Conservation (phyloP, 2,329 filamentous ascomycete genomes). For the Penicillium occitanis region DNA sequence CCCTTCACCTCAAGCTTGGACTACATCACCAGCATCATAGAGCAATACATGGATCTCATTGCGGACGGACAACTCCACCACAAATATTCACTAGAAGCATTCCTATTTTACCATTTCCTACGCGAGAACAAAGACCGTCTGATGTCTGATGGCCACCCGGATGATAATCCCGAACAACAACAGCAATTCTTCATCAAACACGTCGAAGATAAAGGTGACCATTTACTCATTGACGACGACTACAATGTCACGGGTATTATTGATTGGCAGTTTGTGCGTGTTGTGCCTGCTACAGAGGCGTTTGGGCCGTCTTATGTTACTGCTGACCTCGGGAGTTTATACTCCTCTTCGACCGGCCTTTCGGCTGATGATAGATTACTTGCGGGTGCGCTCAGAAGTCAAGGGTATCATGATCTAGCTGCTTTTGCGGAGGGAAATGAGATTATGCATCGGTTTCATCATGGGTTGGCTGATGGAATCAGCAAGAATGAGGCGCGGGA, state of each 20-base stretch:
- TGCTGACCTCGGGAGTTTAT: constrained; percentile 31
- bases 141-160: neutral
- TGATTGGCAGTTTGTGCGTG: constrained; percentile 43
- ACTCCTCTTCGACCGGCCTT: constrained; percentile 7
- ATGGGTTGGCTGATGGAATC: constrained; percentile 19
- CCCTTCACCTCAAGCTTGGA: constrained; percentile 12
- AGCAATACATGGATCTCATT: constrained; percentile 20
- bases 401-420: neutral
- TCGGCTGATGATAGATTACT: neutral
- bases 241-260: constrained; percentile 50
- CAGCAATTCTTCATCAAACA: constrained; percentile 46
- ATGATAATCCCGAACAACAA: constrained; percentile 12
- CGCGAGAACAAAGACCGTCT: neutral
- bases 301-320: constrained; percentile 44
- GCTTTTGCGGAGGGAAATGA: constrained; percentile 13
- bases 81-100: constrained; percentile 17
- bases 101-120: constrained; percentile 11
- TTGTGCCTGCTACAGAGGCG: constrained; percentile 33
- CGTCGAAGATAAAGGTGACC: constrained; percentile 48
- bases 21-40: constrained; percentile 17
- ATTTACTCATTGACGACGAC: constrained; percentile 46
- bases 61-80: constrained; percentile 17
- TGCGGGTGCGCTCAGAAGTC: neutral
- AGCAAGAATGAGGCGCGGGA: constrained; percentile 16
- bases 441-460: constrained; percentile 19